Conservation (phyloP, 2,329 filamentous ascomycete species). For the Alternaria sp. region DNA sequence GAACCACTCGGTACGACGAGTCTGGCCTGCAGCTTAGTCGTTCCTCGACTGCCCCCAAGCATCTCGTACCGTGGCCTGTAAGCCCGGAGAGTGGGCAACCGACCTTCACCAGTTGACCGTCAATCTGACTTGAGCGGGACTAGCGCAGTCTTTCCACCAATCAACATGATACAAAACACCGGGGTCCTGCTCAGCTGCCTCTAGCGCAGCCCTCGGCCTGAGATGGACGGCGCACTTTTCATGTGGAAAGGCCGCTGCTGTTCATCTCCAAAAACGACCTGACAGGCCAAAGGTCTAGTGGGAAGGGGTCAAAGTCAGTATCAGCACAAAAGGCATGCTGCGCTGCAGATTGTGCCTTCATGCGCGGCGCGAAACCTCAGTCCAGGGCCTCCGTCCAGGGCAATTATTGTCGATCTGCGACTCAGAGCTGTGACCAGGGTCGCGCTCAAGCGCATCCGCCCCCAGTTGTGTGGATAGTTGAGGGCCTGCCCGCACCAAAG, state of each 20-base stretch:
- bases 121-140: constrained; percentile 18
- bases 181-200: constrained; percentile 15
- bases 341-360: neutral
- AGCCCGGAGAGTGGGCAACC: constrained; percentile 4
- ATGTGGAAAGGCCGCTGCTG: constrained; percentile 21
- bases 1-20: neutral
- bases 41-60: neutral
- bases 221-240: constrained; percentile 15
- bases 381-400: neutral
- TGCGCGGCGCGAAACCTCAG: neutral
- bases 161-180: neutral
- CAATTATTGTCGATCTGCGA: constrained; percentile 39
- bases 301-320: constrained; percentile 6
- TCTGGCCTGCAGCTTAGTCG: neutral
- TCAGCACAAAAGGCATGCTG: neutral
- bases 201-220: constrained; percentile 17
- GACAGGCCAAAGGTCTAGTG: constrained; percentile 19
- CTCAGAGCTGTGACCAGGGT: constrained; percentile 39
- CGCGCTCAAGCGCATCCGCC: constrained; percentile 39
- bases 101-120: constrained; percentile 16
- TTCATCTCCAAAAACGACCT: constrained; percentile 23
- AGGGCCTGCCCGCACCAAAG: constrained; percentile 33
- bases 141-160: constrained; percentile 9
- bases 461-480: constrained; percentile 31
- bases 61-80: neutral